These are phyloP conservation scores for Pichia sp. DNA, from an alignment of 1,139 yeast genomes.

Conservation along the genomic window DNA sequence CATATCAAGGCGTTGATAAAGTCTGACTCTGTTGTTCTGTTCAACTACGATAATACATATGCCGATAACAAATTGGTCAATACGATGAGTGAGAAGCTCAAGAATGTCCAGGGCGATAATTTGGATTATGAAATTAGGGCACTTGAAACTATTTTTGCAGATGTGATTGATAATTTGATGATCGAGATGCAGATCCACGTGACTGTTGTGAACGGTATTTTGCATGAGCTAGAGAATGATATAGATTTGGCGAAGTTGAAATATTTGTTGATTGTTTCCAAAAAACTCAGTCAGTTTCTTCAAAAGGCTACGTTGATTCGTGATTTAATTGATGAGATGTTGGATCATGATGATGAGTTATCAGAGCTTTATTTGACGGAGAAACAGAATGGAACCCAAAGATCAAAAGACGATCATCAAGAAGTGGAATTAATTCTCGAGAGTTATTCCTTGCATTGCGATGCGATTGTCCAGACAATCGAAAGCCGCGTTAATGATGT, in stretches of 20 bases:
- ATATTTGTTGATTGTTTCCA: slow-evolving; percentile 74
- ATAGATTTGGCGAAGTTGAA: slow-evolving; percentile 81
- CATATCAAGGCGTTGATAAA: slow-evolving; percentile 86
- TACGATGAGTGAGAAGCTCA: slow-evolving; percentile 75
- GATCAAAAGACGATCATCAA: slow-evolving; percentile 45
- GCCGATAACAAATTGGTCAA: slow-evolving; percentile 72
- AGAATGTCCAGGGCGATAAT: slow-evolving; percentile 32
- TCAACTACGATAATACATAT: slow-evolving; percentile 62
- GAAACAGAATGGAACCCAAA: slow-evolving; percentile 29
- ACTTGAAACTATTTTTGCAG: slow-evolving; percentile 78
- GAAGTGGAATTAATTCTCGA: slow-evolving; percentile 74
- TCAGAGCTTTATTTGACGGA: slow-evolving; percentile 64
- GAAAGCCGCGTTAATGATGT: slow-evolving; percentile 67
- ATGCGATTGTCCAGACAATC: slow-evolving; percentile 75
- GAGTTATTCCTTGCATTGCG: slow-evolving; percentile 71
- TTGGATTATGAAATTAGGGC: slow-evolving; percentile 80
- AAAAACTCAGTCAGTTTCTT: slow-evolving; percentile 71
- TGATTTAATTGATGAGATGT: slow-evolving; percentile 77
- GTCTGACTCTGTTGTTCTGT: slow-evolving; percentile 73
- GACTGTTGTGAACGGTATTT: slow-evolving; percentile 67
- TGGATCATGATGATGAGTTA: slow-evolving; percentile 80
- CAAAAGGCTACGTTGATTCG: slow-evolving; percentile 82
- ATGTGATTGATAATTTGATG: slow-evolving; percentile 77
- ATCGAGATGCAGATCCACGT: slow-evolving; percentile 79
- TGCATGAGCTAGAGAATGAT: slow-evolving; percentile 78